Conservation (phyloP, 2,329 filamentous ascomycete genomes). For the Apiospora saccharicola region DNA sequence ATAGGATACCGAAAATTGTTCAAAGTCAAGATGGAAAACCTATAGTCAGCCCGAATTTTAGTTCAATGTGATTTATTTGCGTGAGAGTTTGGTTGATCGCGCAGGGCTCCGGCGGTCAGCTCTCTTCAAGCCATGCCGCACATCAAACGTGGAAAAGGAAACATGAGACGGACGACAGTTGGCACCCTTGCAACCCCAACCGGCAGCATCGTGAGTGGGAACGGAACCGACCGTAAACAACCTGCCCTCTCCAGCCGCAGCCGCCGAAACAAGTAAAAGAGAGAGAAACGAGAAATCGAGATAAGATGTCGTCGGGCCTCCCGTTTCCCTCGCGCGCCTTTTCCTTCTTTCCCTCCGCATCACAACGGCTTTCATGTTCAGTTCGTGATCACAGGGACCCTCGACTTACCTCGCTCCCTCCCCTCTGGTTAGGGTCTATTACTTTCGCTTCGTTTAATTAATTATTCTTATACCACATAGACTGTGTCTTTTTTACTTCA, state of each 20-base stretch:
- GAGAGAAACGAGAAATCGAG: background rate
- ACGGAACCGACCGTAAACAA: background rate
- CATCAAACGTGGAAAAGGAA: slow-evolving; percentile 2
- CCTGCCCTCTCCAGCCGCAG: background rate
- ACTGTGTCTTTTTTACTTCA: background rate
- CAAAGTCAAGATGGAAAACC: background rate
- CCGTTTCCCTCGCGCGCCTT: background rate
- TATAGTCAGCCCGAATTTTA: background rate
- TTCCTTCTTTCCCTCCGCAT: slow-evolving; percentile 2
- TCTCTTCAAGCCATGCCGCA: slow-evolving; percentile 11
- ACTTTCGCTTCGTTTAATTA: slow-evolving; percentile 20
- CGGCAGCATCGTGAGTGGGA: background rate
- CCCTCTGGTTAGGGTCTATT: slow-evolving; percentile 18
- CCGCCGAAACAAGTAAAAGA: background rate
- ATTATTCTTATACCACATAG: background rate
- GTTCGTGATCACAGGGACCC: background rate
- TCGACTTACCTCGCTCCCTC: background rate
- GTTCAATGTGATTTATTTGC: background rate
- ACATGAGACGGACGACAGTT: slow-evolving; percentile 5
- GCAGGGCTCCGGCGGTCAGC: background rate
- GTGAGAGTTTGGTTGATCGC: background rate
- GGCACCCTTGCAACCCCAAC: background rate
- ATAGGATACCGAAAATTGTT: background rate
- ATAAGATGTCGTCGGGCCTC: background rate
- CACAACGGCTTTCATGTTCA: background rate